phyloP scores from a whole-genome alignment of 2,329 filamentous ascomycete genomes.

The Byssochlamys sp. region DNA sequence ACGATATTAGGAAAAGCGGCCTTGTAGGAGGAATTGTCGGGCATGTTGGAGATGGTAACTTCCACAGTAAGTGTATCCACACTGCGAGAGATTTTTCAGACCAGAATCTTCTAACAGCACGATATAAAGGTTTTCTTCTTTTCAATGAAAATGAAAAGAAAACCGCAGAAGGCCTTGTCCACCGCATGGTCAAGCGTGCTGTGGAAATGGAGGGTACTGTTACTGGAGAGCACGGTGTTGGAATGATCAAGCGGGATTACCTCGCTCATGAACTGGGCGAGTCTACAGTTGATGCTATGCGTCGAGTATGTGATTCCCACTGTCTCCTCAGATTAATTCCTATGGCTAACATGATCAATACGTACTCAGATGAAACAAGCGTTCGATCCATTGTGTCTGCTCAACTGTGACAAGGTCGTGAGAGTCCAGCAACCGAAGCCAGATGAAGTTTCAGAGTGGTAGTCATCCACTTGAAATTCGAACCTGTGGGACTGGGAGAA shows the following conservation, averaged over 20 bases:
- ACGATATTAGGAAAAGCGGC: constrained; percentile 48
- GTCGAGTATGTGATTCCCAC: constrained; percentile 40
- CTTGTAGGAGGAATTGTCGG: constrained; percentile 57
- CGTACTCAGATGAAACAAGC: constrained; percentile 49
- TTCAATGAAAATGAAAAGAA: constrained; percentile 54
- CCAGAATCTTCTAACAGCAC: background rate
- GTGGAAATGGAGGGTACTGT: constrained; percentile 79
- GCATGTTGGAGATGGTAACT: constrained; percentile 69
- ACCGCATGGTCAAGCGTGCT: constrained; percentile 76
- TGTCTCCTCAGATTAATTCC: background rate
- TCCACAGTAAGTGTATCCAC: constrained; percentile 43
- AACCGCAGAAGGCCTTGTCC: constrained; percentile 58
- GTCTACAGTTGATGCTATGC: constrained; percentile 55
- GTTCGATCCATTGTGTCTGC: constrained; percentile 54
- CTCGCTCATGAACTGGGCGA: constrained; percentile 53
- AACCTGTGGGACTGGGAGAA: background rate
- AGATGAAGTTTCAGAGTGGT: constrained; percentile 43
- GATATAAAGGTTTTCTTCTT: constrained; percentile 49
- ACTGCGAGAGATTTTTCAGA: constrained; percentile 42
- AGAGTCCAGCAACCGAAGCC: constrained; percentile 40
- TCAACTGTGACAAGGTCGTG: constrained; percentile 58
- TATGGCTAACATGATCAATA: constrained; percentile 9
- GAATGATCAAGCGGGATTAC: constrained; percentile 60
- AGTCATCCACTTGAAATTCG: constrained; percentile 6
- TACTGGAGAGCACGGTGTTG: constrained; percentile 63